phyloP scores from a whole-genome alignment of 176 grass and related monocot genomes.

The Canna indica region DNA sequence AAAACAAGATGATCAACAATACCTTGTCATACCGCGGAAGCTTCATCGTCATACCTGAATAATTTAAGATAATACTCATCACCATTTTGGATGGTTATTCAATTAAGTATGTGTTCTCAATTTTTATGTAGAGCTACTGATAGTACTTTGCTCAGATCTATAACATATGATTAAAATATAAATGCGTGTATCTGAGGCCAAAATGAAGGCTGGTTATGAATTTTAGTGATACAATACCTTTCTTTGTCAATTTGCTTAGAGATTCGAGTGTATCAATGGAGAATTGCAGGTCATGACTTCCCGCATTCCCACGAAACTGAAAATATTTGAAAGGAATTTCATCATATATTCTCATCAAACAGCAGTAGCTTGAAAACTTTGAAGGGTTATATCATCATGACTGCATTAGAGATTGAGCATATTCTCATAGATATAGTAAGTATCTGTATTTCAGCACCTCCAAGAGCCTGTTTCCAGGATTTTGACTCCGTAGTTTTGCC shows the following conservation, averaged over 20 bases:
- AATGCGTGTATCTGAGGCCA: neutral
- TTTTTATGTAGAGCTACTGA: slow-evolving; percentile 12
- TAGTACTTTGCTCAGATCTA: neutral
- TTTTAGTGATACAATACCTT: slow-evolving; percentile 36
- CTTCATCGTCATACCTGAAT: slow-evolving; percentile 89
- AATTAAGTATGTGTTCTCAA: neutral
- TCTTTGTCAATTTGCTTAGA: slow-evolving; percentile 70
- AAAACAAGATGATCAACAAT: slow-evolving; percentile 31
- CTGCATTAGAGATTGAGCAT: slow-evolving; percentile 16
- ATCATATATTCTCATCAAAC: slow-evolving; percentile 20
- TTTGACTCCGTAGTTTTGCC: slow-evolving; percentile 58
- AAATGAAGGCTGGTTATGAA: neutral
- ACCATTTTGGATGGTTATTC: slow-evolving; percentile 18
- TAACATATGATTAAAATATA: neutral
- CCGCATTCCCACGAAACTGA: slow-evolving; percentile 94
- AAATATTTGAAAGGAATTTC: slow-evolving; percentile 32
- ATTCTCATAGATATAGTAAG: neutral
- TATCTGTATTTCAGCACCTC: slow-evolving; percentile 46
- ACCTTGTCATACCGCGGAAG: slow-evolving; percentile 96
- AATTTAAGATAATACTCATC: slow-evolving; percentile 18
- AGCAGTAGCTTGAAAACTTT: neutral
- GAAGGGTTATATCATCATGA: neutral
- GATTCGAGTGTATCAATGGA: slow-evolving; percentile 73
- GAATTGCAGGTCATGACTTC: slow-evolving; percentile 93
- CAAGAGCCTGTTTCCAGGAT: slow-evolving; percentile 74